Percentiles rank a stretch among this genome's conserved stretches.
Conservation (phyloP, 2,329 filamentous ascomycete genomes). For the Aspergillus sp. region DNA sequence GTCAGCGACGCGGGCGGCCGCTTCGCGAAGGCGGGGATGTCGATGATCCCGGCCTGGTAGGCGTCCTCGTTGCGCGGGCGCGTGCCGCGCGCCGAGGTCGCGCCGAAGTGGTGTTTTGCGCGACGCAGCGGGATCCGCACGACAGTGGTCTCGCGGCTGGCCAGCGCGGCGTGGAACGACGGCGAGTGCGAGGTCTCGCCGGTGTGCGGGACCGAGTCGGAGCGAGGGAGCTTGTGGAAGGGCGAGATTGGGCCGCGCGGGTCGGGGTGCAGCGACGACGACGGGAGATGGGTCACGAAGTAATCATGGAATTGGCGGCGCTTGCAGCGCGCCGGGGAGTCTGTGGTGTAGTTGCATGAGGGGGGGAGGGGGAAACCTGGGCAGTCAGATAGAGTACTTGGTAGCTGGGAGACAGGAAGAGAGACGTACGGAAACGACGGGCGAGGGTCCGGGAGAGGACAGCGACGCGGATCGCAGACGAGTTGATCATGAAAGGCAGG, state of each 20-base stretch:
- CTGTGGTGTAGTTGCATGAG: conserved; percentile 17
- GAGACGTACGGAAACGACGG: conserved; percentile 27
- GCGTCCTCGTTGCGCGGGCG: conserved; percentile 88
- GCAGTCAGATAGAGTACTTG: conserved; percentile 4
- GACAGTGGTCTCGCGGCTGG: conserved; percentile 74
- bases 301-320: conserved; percentile 76
- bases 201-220: conserved; percentile 71
- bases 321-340: conserved; percentile 10
- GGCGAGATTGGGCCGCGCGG: conserved; percentile 54
- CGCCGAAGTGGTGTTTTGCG: conserved; percentile 94
- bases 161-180: conserved; percentile 49
- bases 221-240: conserved; percentile 77
- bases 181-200: conserved; percentile 42
- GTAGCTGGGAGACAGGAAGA: conserved; percentile 2
- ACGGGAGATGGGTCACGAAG: conserved; percentile 92
- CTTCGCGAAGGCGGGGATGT: conserved; percentile 86
- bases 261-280: conserved; percentile 85
- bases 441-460: conserved; percentile 31
- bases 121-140: conserved; percentile 88
- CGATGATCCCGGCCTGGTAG: conserved; percentile 87
- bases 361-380: conserved; percentile 25
- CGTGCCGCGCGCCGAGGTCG: conserved; percentile 66
- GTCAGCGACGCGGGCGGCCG: conserved; percentile 60
- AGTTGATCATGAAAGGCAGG: conserved; percentile 30
- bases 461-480: conserved; percentile 29